Conservation (phyloP, 192 early-diverging fungal species). For the Neocallimastix lanati region DNA sequence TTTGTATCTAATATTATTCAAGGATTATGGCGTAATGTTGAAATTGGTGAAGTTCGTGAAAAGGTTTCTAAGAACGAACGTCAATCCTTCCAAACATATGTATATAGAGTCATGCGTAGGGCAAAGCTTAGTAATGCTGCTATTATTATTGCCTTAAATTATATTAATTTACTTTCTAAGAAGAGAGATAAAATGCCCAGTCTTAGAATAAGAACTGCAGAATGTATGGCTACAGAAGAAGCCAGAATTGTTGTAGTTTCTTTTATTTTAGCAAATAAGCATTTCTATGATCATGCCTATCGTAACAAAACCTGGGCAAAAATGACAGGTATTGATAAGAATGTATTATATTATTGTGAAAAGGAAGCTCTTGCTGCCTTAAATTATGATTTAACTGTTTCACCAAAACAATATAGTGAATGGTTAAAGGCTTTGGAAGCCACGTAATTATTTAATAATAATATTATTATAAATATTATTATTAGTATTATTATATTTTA, state of each 20-base stretch:
- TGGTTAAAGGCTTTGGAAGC: not conserved
- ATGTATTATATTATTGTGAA: not conserved
- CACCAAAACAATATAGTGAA: not conserved
- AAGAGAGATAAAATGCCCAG: not conserved
- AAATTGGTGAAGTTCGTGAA: not conserved
- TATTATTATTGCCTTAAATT: not conserved
- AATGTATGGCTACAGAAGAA: not conserved
- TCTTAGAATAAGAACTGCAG: not conserved
- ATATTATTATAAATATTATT: too few species aligned
- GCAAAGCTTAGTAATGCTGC: not conserved
- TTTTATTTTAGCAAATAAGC: not conserved
- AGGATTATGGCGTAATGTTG: not conserved
- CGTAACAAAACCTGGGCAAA: not conserved
- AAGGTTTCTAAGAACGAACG: not conserved
- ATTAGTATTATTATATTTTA: too few species aligned
- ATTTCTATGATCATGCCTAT: not conserved
- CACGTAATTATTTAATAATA: too few species aligned
- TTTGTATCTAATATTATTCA: not conserved
- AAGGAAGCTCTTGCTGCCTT: not conserved
- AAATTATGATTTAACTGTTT: not conserved
- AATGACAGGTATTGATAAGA: not conserved
- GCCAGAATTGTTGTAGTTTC: not conserved
- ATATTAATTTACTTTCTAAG: not conserved
- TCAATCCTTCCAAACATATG: not conserved
- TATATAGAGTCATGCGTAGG: not conserved